phyloP scores from a whole-genome alignment of 176 grass and related monocot genomes.

The Rhynchospora tenuis region DNA sequence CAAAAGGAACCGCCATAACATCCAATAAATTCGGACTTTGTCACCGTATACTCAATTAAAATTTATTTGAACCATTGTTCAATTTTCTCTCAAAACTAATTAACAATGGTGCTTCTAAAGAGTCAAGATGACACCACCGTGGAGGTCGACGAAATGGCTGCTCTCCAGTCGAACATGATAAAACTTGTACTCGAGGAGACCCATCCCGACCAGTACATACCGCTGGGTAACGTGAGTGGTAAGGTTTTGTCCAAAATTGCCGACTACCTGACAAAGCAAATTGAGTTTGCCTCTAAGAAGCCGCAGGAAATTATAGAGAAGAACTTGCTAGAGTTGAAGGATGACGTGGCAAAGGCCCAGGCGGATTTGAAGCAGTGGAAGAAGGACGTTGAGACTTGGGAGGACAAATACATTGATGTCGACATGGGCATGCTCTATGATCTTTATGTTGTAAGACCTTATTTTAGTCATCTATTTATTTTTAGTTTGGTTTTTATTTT shows the following conservation, averaged over 20 bases:
- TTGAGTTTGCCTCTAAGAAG: neutral
- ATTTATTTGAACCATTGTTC: neutral
- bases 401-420: slow-evolving; percentile 3
- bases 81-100: neutral
- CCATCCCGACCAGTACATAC: neutral
- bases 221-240: neutral
- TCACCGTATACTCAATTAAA: neutral
- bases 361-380: neutral
- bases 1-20: neutral
- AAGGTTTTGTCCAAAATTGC: neutral
- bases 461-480: neutral
- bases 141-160: neutral
- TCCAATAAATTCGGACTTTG: neutral
- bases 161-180: neutral
- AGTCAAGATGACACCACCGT: neutral
- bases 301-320: neutral
- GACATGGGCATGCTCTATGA: neutral
- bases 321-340: neutral
- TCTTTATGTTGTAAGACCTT: neutral
- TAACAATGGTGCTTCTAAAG: slow-evolving; percentile 9
- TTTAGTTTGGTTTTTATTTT: neutral
- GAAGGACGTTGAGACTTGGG: neutral
- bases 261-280: neutral
- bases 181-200: neutral
- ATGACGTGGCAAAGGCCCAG: neutral